Evolutionary conservation across 306 rosid species (phyloP), one percentile per base, ranked within the genome.

Genomic region (Alnus glutinosa): DNA sequence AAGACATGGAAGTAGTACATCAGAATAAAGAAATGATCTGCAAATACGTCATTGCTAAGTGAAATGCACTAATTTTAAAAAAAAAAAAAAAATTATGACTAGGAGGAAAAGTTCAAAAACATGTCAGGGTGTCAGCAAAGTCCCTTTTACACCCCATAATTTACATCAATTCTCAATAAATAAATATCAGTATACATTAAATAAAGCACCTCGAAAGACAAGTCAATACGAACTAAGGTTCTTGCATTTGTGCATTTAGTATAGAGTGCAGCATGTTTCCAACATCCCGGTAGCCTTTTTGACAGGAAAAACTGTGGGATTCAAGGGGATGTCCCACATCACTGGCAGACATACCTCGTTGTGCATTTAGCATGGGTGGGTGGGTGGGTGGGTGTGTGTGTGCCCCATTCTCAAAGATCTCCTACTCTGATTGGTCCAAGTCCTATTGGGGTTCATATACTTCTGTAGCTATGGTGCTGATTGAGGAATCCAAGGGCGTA

Each of bases 1-100:
- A 67, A 18, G 30, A 68, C 48, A 71, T 48, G 36, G 23, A 39
- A 9, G 52, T 55, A 42, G 48, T 73, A 74, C 81, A 68, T 66
- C 55, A 54, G 73, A 51, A 49, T 9, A 63, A 47, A 6, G 46
- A 5, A 42, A 42, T 6, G 32, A 55, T 46, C 55, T 12, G 52
- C 49, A 7, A 28, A 51, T 13, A 71, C 39, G 28, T 58, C 18
- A 36, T 58, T n/a, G 36, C 36, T 8, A 75, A 48, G 76, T 47
- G 9, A 48, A 78, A 71, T 57, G 72, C 2, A 55, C n/a, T n/a
- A 64, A 78, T 23, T 23, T 23, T 0, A 23, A 23, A 23, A 23
- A 23, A 23, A 23, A 23, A 23, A 23, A 23, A 23, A 23, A 23
- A 23, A 23, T 15, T 34, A 76, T 55, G 58, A 78, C 51, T 73